Evolutionary conservation across 352 stramenopile species (phyloP), one percentile per base, ranked within the genome.

Genomic region (Lagenidium giganteum): DNA sequence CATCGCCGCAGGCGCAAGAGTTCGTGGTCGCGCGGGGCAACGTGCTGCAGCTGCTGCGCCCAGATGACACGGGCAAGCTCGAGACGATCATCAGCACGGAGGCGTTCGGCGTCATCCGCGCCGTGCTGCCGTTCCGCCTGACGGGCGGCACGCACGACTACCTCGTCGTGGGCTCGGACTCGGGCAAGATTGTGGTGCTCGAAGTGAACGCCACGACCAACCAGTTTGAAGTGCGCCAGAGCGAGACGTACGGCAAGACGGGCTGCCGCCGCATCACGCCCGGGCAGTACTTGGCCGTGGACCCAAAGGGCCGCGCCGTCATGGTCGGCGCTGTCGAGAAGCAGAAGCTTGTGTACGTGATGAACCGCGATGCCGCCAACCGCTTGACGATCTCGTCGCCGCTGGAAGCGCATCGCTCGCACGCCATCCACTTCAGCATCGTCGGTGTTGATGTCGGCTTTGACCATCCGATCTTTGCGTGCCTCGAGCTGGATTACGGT

Each of bases 271-370:
- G 97, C 22, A 96, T 97, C 49, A 98, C 97, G 13, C 96, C 97
- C 0, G 97, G 97, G 1, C 94, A 99, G 67, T 99, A 99, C 70
- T 41, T 99, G 22, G 95, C 95, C 1, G 79, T 75, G 7, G 97
- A 99, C 62, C 97, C 97, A 2, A 97, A 97, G 51, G 97, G 97
- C 23, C 88, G 97, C 16, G 96, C 96, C 16, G 78, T 99, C 16
- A 97, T 99, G 77, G 82, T 99, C 30, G 83, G 80, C 44, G 86
- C 79, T 16, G 65, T 98, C 18, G 97, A 99, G 77, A 99, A 99
- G 69, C 95, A 98, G 59, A 98, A 99, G 58, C 78, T 99, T 11
- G 96, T 99, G 18, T 99, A 99, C 67, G 95, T 99, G 18, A 90
- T 99, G 70, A 99, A 98, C 64, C 80, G 96, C 23, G 95, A 99